Percentiles rank a stretch among this genome's conserved stretches.
Evolutionary conservation across 495 filamentous ascomycete species (phyloP).

Genomic region (Neurospora discreta): DNA sequence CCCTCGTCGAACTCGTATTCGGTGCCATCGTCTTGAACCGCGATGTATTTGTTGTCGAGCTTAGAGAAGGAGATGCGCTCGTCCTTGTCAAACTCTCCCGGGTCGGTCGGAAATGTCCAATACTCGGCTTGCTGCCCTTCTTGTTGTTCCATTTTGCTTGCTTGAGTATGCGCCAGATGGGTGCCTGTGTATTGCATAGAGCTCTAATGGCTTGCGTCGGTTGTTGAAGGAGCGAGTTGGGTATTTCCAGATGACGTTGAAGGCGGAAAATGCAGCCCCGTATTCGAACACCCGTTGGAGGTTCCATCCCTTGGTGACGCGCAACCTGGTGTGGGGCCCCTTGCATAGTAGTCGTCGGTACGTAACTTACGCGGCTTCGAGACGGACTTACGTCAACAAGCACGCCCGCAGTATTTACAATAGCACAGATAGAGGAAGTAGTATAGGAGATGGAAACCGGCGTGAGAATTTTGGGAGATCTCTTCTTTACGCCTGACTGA

Average conservation of each 20-base stretch:
- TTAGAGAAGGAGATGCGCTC: constrained; percentile 78
- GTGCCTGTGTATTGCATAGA: background rate
- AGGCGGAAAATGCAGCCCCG: background rate
- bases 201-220: background rate
- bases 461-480: too few relatives aligned
- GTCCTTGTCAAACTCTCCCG: constrained; percentile 68
- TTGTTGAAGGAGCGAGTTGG: background rate
- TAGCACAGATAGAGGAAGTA: too few relatives aligned
- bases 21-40: constrained; percentile 73
- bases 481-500: background rate
- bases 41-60: constrained; percentile 65
- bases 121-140: constrained; percentile 11
- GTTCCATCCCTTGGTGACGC: background rate
- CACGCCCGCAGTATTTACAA: too few relatives aligned
- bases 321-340: background rate
- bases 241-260: background rate
- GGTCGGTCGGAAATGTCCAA: constrained; percentile 55
- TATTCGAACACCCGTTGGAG: background rate
- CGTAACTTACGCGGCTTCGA: background rate
- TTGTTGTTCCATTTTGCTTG: background rate
- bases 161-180: background rate
- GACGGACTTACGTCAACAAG: too few relatives aligned
- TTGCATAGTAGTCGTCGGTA: background rate
- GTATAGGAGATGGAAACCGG: too few relatives aligned
- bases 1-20: constrained; percentile 73